Evolutionary conservation across 768 basidiomycete genomes (phyloP).

Genomic region (Calvatia gigantea): DNA sequence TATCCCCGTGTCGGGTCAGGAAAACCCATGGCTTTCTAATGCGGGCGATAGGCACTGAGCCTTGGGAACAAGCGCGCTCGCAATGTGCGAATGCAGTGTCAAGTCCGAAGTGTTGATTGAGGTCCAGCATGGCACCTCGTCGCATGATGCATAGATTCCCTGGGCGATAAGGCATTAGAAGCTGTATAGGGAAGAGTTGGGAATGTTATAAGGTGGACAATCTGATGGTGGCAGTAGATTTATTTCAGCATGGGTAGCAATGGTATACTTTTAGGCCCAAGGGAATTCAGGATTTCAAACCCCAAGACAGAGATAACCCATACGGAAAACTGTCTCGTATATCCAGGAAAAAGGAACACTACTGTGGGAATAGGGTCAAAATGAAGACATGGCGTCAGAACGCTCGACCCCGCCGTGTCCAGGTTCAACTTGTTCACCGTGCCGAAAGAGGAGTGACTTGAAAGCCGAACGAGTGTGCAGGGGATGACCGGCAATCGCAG

Average conservation of each 20-base stretch:
- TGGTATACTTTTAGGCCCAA: background rate
- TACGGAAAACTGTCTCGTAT: background rate
- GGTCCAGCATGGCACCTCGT: background rate
- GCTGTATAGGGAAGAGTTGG: background rate
- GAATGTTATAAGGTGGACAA: background rate
- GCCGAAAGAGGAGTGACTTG: too few relatives aligned
- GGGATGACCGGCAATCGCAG: too few relatives aligned
- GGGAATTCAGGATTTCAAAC: background rate
- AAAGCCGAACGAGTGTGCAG: too few relatives aligned
- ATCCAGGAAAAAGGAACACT: background rate
- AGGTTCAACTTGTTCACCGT: too few relatives aligned
- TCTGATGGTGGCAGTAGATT: conserved; percentile 3
- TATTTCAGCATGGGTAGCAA: background rate
- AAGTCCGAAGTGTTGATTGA: background rate
- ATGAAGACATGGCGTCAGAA: too few relatives aligned
- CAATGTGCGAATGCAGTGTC: background rate
- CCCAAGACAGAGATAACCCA: background rate
- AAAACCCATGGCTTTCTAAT: too few relatives aligned
- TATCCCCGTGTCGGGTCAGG: too few relatives aligned
- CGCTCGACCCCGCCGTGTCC: too few relatives aligned
- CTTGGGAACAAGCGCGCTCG: conserved; percentile 3
- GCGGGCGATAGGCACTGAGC: background rate
- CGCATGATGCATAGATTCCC: background rate
- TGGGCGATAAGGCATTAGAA: background rate
- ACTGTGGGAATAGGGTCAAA: too few relatives aligned